A percentile compares a stretch with the other conserved stretches of the same genome.
phyloP scores from a whole-genome alignment of 345 rosid genomes.

The Arabidopsis arenosa region DNA sequence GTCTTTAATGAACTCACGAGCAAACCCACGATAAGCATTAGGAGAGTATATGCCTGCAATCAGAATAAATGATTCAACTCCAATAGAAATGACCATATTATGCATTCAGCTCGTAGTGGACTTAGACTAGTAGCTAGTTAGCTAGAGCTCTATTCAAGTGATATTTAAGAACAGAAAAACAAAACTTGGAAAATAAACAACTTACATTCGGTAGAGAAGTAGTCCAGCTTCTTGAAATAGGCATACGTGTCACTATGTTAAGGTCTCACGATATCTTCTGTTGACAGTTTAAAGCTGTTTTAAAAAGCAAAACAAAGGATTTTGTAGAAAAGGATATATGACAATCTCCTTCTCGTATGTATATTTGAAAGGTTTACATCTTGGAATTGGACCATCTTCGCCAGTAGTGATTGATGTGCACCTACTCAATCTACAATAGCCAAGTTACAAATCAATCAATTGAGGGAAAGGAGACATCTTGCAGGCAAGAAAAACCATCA shows the following conservation, averaged over 20 bases:
- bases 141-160: not conserved
- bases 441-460: not conserved
- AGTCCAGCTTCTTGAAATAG: conserved; percentile 93
- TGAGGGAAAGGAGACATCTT: not conserved
- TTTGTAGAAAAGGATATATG: conserved; percentile 70
- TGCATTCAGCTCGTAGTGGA: not conserved
- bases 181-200: conserved; percentile 18
- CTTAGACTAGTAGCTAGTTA: not conserved
- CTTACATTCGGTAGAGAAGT: conserved; percentile 98
- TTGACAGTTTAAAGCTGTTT: not conserved
- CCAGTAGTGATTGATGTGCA: conserved; percentile 89
- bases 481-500: not conserved
- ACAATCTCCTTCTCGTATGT: conserved; percentile 97
- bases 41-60: conserved; percentile 91
- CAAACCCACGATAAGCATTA: conserved; percentile 93
- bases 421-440: conserved; percentile 70
- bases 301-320: conserved; percentile 1
- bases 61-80: not conserved
- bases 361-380: conserved; percentile 96
- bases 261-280: conserved; percentile 47
- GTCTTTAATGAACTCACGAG: conserved; percentile 96
- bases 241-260: conserved; percentile 80
- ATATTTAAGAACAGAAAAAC: not conserved
- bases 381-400: conserved; percentile 94
- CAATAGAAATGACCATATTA: not conserved